Conservation (phyloP, 176 grass and related monocot genomes). For the Pontederia paniculata region DNA sequence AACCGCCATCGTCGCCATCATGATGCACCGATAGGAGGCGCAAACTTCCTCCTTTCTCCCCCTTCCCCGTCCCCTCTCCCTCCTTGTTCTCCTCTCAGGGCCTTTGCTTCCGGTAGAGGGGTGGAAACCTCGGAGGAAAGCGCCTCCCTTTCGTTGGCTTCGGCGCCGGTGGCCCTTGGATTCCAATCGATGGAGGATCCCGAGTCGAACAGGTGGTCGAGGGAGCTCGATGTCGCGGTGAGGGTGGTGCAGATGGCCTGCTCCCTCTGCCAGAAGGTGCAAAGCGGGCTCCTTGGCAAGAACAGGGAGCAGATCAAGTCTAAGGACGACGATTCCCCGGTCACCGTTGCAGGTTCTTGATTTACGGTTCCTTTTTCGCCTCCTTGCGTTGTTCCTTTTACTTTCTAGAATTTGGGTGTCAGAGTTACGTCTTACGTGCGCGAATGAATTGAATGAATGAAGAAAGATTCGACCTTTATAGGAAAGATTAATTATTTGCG, state of each 20-base stretch:
- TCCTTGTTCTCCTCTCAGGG: too few relatives aligned
- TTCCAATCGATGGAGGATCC: not conserved
- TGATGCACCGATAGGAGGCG: too few relatives aligned
- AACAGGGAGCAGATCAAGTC: slow-evolving; percentile 25
- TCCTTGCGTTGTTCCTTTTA: not conserved
- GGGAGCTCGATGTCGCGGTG: slow-evolving; percentile 75
- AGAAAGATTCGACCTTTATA: too few relatives aligned
- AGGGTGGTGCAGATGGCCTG: slow-evolving; percentile 79
- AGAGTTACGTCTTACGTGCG: not conserved
- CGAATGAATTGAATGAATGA: too few relatives aligned
- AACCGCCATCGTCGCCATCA: too few relatives aligned
- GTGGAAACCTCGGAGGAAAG: not conserved
- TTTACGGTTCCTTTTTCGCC: not conserved
- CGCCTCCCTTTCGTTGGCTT: not conserved
- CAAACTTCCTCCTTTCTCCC: too few relatives aligned
- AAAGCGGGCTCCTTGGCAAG: slow-evolving; percentile 37
- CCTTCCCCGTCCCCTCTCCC: too few relatives aligned
- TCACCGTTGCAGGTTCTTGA: slow-evolving; percentile 73
- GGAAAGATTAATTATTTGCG: too few relatives aligned
- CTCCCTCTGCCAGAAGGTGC: slow-evolving; percentile 69
- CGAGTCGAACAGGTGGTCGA: slow-evolving; percentile 22
- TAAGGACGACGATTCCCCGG: slow-evolving; percentile 73
- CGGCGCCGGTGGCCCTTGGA: not conserved
- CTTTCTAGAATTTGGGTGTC: not conserved
- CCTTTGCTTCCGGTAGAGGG: too few relatives aligned